Percentiles rank a stretch among this genome's conserved stretches.
These are phyloP conservation scores for Colletotrichum abscissum DNA, from an alignment of 2,329 filamentous ascomycete genomes.

Conservation along the genomic window DNA sequence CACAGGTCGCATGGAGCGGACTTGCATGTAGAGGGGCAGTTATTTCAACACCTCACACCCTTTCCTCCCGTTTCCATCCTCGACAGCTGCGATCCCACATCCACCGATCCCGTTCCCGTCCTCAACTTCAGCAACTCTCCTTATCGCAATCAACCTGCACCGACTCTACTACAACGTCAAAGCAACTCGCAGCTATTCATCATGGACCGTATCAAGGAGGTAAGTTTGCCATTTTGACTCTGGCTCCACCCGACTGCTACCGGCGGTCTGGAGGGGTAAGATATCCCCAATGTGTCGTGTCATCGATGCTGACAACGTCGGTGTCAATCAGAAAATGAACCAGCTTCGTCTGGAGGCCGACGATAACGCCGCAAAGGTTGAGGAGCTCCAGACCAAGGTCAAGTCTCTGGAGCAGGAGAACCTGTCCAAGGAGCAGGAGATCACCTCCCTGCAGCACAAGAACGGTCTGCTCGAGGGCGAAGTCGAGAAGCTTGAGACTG, in stretches of 20 bases:
- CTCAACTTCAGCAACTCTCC: constrained; percentile 39
- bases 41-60: constrained; percentile 47
- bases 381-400: constrained; percentile 88
- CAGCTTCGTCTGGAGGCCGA: constrained; percentile 94
- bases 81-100: constrained; percentile 29
- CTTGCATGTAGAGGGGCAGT: constrained; percentile 53
- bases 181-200: constrained; percentile 36
- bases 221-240: constrained; percentile 62
- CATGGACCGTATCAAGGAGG: constrained; percentile 93
- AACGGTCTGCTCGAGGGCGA: constrained; percentile 90
- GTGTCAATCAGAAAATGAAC: constrained; percentile 83
- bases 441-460: constrained; percentile 95
- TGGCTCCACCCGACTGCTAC: constrained; percentile 38
- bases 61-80: constrained; percentile 46
- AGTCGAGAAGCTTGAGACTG: constrained; percentile 90
- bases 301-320: constrained; percentile 32
- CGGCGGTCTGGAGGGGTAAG: constrained; percentile 38
- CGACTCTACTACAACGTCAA: constrained; percentile 43
- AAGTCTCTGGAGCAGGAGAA: constrained; percentile 96
- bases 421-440: constrained; percentile 96
- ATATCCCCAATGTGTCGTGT: constrained; percentile 21
- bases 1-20: constrained; percentile 31
- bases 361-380: constrained; percentile 81
- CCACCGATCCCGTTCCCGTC: constrained; percentile 45
- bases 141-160: constrained; percentile 35